A percentile compares a stretch with the other conserved stretches of the same genome.
These are phyloP conservation scores for Tolypocladium tropicale DNA, from an alignment of 2,329 filamentous ascomycete genomes.

Conservation along the genomic window DNA sequence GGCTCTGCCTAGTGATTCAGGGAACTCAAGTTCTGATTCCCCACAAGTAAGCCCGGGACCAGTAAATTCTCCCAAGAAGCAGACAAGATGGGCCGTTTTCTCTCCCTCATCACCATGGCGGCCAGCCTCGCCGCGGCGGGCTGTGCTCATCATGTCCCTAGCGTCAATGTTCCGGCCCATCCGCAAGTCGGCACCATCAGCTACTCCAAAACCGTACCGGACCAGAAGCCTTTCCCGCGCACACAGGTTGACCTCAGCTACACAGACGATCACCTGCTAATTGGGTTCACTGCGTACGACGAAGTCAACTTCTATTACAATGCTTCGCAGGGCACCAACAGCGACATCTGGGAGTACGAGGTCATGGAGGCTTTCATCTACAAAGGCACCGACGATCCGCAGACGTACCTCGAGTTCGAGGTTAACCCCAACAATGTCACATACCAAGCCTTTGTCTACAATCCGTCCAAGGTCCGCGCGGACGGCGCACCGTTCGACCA, in stretches of 20 bases:
- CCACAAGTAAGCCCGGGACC: background rate
- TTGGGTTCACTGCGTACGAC: constrained; percentile 33
- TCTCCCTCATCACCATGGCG: constrained; percentile 1
- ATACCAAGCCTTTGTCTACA: constrained; percentile 41
- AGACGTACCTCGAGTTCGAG: constrained; percentile 40
- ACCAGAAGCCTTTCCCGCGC: constrained; percentile 26
- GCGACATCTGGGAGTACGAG: constrained; percentile 36
- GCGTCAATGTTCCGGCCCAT: constrained; percentile 28
- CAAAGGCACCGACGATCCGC: constrained; percentile 32
- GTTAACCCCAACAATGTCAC: constrained; percentile 40
- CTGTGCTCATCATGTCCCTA: constrained; percentile 9
- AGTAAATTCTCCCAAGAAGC: background rate
- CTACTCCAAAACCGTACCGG: constrained; percentile 32
- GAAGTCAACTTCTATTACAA: constrained; percentile 38
- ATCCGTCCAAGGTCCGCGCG: constrained; percentile 34
- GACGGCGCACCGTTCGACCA: constrained; percentile 31
- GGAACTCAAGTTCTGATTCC: background rate
- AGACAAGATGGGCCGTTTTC: constrained; percentile 1
- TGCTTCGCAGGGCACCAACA: constrained; percentile 30
- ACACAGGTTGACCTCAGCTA: constrained; percentile 39
- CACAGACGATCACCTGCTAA: constrained; percentile 24
- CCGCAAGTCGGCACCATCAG: constrained; percentile 23
- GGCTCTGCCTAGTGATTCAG: background rate
- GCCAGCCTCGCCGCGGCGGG: constrained; percentile 2
- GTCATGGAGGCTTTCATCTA: constrained; percentile 41